Evolutionary conservation across 768 basidiomycete genomes (phyloP).

Genomic region (Clathrus columnatus): DNA sequence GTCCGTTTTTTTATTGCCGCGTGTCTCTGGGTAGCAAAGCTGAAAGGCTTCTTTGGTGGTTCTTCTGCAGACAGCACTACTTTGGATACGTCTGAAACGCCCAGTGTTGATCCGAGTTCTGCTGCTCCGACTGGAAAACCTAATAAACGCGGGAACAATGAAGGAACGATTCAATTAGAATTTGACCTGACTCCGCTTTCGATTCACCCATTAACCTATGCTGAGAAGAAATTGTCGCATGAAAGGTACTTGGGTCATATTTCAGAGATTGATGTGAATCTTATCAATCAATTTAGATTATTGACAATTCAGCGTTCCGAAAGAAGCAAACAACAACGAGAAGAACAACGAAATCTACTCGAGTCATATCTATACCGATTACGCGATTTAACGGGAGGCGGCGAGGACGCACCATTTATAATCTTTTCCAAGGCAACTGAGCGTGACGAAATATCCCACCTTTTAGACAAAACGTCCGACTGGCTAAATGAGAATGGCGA

Average conservation of each 20-base stretch:
- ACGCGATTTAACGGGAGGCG: conserved; percentile 70
- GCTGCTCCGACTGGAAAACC: conserved; percentile 14
- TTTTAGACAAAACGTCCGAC: conserved; percentile 61
- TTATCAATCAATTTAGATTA: conserved; percentile 40
- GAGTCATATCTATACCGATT: conserved; percentile 92
- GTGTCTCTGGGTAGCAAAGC: conserved; percentile 44
- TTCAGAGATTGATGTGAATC: not conserved
- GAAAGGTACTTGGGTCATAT: conserved; percentile 47
- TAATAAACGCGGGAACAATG: conserved; percentile 27
- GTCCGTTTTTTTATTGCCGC: conserved; percentile 10
- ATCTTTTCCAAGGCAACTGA: conserved; percentile 75
- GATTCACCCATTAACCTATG: conserved; percentile 65
- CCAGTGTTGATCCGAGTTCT: conserved; percentile 19
- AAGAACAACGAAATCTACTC: conserved; percentile 85
- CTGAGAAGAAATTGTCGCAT: conserved; percentile 66
- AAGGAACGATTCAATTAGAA: conserved; percentile 53
- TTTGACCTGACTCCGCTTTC: conserved; percentile 56
- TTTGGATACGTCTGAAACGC: conserved; percentile 1
- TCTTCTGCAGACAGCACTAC: conserved; percentile 23
- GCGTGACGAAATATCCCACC: conserved; percentile 51
- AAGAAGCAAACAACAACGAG: conserved; percentile 62
- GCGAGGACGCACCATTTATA: conserved; percentile 64
- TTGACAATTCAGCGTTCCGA: conserved; percentile 74
- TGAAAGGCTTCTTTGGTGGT: conserved; percentile 81
- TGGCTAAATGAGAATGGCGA: conserved; percentile 89